Evolutionary conservation across 1,284 basidiomycete species (phyloP).

Genomic region (Inonotus obliquus): DNA sequence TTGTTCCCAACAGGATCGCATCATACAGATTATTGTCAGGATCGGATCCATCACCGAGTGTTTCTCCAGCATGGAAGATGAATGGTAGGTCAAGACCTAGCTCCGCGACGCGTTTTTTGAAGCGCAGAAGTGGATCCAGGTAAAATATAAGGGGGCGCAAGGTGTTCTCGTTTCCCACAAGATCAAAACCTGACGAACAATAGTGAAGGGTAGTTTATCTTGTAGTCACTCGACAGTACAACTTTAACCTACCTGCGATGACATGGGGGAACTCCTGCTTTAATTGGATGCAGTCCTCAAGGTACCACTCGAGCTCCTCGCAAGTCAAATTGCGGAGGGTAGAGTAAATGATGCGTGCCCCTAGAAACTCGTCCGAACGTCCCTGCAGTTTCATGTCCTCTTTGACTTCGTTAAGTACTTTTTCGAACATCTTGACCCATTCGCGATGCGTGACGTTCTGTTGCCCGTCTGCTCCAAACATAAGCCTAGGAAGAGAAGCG

Average conservation of each 20-base stretch:
- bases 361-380: slow-evolving; percentile 56
- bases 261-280: slow-evolving; percentile 73
- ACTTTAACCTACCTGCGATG: slow-evolving; percentile 48
- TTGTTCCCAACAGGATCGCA: slow-evolving; percentile 71
- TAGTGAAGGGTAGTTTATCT: neutral
- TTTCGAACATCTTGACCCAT: slow-evolving; percentile 54
- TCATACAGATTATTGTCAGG: slow-evolving; percentile 77
- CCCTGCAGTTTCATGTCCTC: slow-evolving; percentile 46
- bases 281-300: slow-evolving; percentile 68
- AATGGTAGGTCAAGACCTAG: slow-evolving; percentile 67
- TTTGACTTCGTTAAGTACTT: slow-evolving; percentile 53
- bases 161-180: slow-evolving; percentile 73
- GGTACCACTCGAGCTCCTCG: slow-evolving; percentile 60
- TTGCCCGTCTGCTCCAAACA: slow-evolving; percentile 53
- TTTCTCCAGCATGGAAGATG: slow-evolving; percentile 79
- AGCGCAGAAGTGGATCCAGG: slow-evolving; percentile 54
- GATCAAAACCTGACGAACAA: slow-evolving; percentile 58
- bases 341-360: slow-evolving; percentile 67
- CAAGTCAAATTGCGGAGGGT: slow-evolving; percentile 54
- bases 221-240: neutral
- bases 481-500: slow-evolving; percentile 27
- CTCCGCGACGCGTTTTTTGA: slow-evolving; percentile 52
- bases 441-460: slow-evolving; percentile 55
- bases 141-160: slow-evolving; percentile 62
- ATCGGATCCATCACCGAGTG: slow-evolving; percentile 62